Base-by-base conservation (phyloP, 2,329 filamentous ascomycete species). In the Ceratocystis lukuohia region DNA sequence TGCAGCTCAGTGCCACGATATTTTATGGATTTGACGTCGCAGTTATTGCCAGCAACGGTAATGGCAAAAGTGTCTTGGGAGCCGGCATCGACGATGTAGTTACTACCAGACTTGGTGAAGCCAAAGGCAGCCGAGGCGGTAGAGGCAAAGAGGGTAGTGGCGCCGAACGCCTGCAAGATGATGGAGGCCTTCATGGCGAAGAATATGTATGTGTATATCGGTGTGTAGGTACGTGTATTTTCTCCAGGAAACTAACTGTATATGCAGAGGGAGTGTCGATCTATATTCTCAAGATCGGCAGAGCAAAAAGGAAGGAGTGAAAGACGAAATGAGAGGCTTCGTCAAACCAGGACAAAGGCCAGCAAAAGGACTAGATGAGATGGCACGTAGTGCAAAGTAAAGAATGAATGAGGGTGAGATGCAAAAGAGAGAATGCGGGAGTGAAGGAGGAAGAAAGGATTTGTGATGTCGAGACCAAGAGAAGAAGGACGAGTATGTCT, bases 1-100 rank as follows among this genome's bases (percentile, higher is more conserved):
- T 87, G 85, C 6, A 84, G 78, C 71, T 88, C 82, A 56, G 78
- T 77, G 68, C 82, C 80, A 28, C 81, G 80, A 71, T 80, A 87
- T 65, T 80, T 79, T 72, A 88, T 82, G 0, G 84, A 86, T 15
- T 79, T 85, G 72, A 88, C 84, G 70, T 87, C 85, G 70, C 84
- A 86, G 72, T 76, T 85, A 17, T 76, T 76, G 61, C 78, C 76
- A 69, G 75, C 79, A 62, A 84, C 78, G 2, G 78, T 79, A 69
- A 84, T 80, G 46, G 79, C 73, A 64, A 84, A 74, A 2, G 80
- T 67, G 69, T 83, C 81, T 41, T 75, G 67, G 10, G 77, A 79
- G 50, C 77, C 79, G 62, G 80, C 76, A 71, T 82, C 78, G 66
- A 82, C 74, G 63, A 80, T 72, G 67, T 78, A 80, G 69, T 75